These are phyloP conservation scores for Leishmania mexicana DNA, from an alignment of 208 protist genomes.

Conservation along the genomic window DNA sequence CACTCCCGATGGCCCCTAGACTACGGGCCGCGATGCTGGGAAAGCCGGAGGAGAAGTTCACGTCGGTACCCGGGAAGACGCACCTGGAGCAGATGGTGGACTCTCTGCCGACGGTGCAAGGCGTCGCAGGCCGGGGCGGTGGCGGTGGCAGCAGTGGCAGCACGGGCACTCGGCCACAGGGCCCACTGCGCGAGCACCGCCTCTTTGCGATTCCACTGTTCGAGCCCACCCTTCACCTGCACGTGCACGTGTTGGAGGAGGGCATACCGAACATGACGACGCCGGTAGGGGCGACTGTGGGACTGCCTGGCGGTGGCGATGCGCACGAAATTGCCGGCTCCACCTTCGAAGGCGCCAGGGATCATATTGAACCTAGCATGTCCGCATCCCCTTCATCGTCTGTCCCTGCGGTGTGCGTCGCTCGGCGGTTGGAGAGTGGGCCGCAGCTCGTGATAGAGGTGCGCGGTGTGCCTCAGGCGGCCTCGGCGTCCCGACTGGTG, in stretches of 20 bases:
- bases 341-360: background rate
- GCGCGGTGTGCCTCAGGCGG: conserved; percentile 37
- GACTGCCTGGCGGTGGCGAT: background rate
- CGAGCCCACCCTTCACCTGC: conserved; percentile 60
- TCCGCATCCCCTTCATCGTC: background rate
- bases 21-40: conserved; percentile 34
- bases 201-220: conserved; percentile 77
- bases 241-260: conserved; percentile 68
- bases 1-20: conserved; percentile 39
- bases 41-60: conserved; percentile 24
- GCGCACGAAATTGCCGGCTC: background rate
- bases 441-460: conserved; percentile 59
- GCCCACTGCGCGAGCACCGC: conserved; percentile 46
- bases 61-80: conserved; percentile 11
- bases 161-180: conserved; percentile 4
- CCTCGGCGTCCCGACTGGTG: conserved; percentile 10
- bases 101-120: conserved; percentile 45
- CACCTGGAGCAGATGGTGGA: conserved; percentile 55
- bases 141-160: conserved; percentile 15
- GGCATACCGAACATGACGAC: conserved; percentile 38
- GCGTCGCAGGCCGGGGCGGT: conserved; percentile 24
- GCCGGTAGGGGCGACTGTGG: conserved; percentile 20
- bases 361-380: background rate
- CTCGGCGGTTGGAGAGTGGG: conserved; percentile 28
- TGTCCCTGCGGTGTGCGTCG: conserved; percentile 17